Evolutionary conservation across 768 basidiomycete species (phyloP).

Genomic region (Strobilomyces confusus): DNA sequence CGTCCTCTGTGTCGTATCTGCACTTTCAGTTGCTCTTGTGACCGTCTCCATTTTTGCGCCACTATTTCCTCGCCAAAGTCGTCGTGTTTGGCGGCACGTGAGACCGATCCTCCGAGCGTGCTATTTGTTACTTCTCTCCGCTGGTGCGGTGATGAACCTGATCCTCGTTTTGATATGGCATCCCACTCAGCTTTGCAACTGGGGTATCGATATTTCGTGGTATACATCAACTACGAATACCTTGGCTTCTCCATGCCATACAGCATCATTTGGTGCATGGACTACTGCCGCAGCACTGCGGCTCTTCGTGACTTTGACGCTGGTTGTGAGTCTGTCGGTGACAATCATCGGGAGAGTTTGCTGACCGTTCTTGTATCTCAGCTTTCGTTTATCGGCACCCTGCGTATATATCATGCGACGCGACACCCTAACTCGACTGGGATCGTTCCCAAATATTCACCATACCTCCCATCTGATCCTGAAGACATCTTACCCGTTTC

Average conservation of each 20-base stretch:
- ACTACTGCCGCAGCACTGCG: conserved; percentile 49
- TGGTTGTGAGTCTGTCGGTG: conserved; percentile 45
- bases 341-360: not conserved
- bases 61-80: conserved; percentile 28
- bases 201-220: conserved; percentile 71
- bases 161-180: conserved; percentile 54
- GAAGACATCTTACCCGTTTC: conserved; percentile 18
- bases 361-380: conserved; percentile 13
- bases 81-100: conserved; percentile 8
- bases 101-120: conserved; percentile 35
- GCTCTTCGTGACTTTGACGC: conserved; percentile 45
- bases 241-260: conserved; percentile 13
- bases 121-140: conserved; percentile 46
- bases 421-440: conserved; percentile 17
- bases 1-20: conserved; percentile 22
- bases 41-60: conserved; percentile 40
- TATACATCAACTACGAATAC: conserved; percentile 34
- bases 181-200: conserved; percentile 46
- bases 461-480: conserved; percentile 20
- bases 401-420: conserved; percentile 12
- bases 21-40: conserved; percentile 21
- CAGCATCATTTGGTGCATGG: conserved; percentile 47
- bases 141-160: conserved; percentile 53
- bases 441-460: conserved; percentile 9
- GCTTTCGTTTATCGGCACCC: conserved; percentile 21